Base-by-base conservation (phyloP, 805 yeast species). In the Jamesozyma spencerorum region DNA sequence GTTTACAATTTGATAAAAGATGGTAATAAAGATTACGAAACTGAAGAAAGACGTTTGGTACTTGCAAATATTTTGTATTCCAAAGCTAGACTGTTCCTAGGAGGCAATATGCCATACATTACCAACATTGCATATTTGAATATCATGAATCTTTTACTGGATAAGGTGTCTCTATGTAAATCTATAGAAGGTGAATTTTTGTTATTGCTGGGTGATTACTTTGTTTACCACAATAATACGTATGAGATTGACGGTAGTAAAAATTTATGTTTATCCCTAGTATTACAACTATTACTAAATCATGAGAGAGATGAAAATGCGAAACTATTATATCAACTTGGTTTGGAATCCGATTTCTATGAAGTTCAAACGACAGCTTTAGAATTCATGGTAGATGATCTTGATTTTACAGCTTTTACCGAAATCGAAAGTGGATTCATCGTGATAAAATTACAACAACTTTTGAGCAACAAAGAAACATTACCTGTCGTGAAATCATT, bases 351-450 rank as follows among this genome's bases (percentile, higher is more conserved):
- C 0, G 40, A 57, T 2, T 58, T 53, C 35, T 73, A 63, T 47
- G 75, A 74, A 44, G 74, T 74, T 13, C 74, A 71, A 47, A 36
- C 68, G 1, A 47, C 60, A 3, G 67, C 74, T 0, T 54, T 77
- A 14, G 47, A 58, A 0, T 67, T 60, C 42, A 53, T 66, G 30
- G 36, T 47, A 4, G 31, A 37, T 30, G 18, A 29, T 10, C 15
- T 35, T 18, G 46, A 42, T 19, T 13, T 39, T 14, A 4, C 29
- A 2, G 19, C 27, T 2, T 17, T 28, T 2, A 30, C 34, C 2
- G 43, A 46, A 2, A 24, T 26, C 2, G 18, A 28, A 3, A 22
- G 35, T 4, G 45, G 46, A 13, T 27, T 37, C 17, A 39, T 52
- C 44, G 20, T 40, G 18, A 20, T 36, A 1, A 37, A 36, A n/a